These are phyloP conservation scores for Halophytophthora polymorphica DNA, from an alignment of 352 stramenopile genomes.

Conservation along the genomic window DNA sequence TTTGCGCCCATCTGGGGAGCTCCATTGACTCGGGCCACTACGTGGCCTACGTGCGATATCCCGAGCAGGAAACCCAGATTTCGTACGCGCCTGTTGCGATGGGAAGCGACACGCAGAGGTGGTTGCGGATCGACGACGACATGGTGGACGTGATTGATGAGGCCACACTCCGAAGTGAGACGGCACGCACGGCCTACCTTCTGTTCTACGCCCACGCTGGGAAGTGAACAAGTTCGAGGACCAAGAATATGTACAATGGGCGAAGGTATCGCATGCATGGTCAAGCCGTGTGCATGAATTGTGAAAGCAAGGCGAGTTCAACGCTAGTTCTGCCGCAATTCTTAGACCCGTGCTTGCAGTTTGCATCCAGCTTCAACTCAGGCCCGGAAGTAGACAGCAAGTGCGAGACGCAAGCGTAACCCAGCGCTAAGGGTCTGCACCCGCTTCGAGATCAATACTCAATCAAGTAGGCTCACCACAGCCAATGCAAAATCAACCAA, in stretches of 20 bases:
- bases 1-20: constrained; percentile 69
- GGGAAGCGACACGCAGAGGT: constrained; percentile 19
- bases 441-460: too few relatives aligned
- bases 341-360: too few relatives aligned
- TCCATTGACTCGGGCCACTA: constrained; percentile 73
- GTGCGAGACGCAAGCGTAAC: too few relatives aligned
- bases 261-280: constrained; percentile 15
- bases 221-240: constrained; percentile 8
- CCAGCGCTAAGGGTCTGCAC: too few relatives aligned
- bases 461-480: too few relatives aligned
- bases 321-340: too few relatives aligned
- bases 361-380: too few relatives aligned
- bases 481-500: too few relatives aligned
- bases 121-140: constrained; percentile 76
- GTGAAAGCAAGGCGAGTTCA: constrained; percentile 1
- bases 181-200: constrained; percentile 60
- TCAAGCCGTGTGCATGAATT: too few relatives aligned
- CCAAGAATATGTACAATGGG: constrained; percentile 11
- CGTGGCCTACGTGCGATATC: constrained; percentile 52
- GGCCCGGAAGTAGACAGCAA: too few relatives aligned
- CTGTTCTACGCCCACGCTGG: constrained; percentile 60
- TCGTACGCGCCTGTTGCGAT: too few relatives aligned
- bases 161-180: constrained; percentile 41
- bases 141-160: constrained; percentile 48
- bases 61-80: neutral